Base-by-base conservation (phyloP, 352 stramenopile genomes). In the Globisporangium cederbergense region DNA sequence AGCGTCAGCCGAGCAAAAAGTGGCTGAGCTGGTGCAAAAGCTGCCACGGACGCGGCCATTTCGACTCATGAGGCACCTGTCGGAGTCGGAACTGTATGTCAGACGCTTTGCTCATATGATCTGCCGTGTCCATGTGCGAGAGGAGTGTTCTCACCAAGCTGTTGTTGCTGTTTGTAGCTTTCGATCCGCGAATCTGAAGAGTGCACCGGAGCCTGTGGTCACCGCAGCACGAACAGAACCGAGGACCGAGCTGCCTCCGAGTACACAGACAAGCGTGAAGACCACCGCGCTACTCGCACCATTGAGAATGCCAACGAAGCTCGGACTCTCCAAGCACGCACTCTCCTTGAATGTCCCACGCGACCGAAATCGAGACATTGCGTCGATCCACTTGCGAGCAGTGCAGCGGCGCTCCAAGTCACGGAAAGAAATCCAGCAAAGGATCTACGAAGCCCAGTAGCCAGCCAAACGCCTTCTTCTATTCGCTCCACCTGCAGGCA, bases 331-430 rank as follows among this genome's bases (percentile, higher is more conserved):
- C 10, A 55, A 60, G 45, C 38, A 51, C 4, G 4, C 47, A 9
- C 28, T 55, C 20, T 46, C 56, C 0, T 58, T 67, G 18, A 75
- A 68, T 36, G 32, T 67, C 4, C 76, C 73, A 4, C 57, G 66
- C 1, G 82, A 90, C 55, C 80, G 82, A 9, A 88, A 91, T 72
- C 75, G 78, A 64, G 82, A 88, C 49, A 91, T 91, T 20, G 80
- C 82, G 2, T 46, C 74, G 9, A 68, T 91, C 14, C 79, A 91
- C 50, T 46, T 85, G 20, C 74, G 76, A 20, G 78, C 78, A 28
- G 73, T 91, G 30, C 78, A 89, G 49, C 76, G 78, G 36, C 73
- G 82, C 7, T 78, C 79, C 28, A 81, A 77, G 57, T 60, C 70
- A 7, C 72, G 75, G 22, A 74, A 74, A 4, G 64, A 65, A 34